Evolutionary conservation across 1,139 yeast species (phyloP).

Genomic region (Geotrichum cucujoidarum): DNA sequence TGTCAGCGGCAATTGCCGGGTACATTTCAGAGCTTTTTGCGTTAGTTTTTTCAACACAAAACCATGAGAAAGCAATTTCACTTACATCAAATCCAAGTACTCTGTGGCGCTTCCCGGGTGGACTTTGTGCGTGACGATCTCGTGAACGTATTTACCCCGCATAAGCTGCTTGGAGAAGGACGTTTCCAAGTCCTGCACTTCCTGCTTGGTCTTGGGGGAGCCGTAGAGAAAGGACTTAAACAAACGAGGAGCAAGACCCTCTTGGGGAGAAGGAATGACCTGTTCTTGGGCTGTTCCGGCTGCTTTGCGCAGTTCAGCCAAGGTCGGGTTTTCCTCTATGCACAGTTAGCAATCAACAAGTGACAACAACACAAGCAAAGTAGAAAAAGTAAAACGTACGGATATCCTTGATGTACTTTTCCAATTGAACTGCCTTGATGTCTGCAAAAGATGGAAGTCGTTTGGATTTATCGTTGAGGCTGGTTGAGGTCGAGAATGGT

Average conservation of each 20-base stretch:
- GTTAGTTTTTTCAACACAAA: neutral
- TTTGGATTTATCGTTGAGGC: conserved; percentile 13
- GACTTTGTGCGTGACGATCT: conserved; percentile 39
- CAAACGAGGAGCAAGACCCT: conserved; percentile 26
- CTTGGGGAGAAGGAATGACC: conserved; percentile 3
- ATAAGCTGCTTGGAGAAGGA: conserved; percentile 37
- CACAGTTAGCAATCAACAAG: neutral
- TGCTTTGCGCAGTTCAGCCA: conserved; percentile 23
- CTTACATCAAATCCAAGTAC: conserved; percentile 35
- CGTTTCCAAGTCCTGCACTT: conserved; percentile 35
- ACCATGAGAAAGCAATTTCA: neutral
- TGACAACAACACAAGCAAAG: too few relatives aligned
- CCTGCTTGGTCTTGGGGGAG: conserved; percentile 35
- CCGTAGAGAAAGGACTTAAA: conserved; percentile 40
- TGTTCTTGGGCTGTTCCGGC: conserved; percentile 17
- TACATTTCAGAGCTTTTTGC: conserved; percentile 29
- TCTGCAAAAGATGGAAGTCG: conserved; percentile 37
- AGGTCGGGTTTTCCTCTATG: conserved; percentile 12
- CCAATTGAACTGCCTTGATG: conserved; percentile 33
- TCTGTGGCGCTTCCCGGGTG: conserved; percentile 36
- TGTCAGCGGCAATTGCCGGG: conserved; percentile 36
- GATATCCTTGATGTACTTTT: conserved; percentile 29
- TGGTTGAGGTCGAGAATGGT: too few relatives aligned
- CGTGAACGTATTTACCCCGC: conserved; percentile 44
- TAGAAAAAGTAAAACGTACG: conserved; percentile 3